These are phyloP conservation scores for Coccinonectria pachysandricola DNA, from an alignment of 2,329 filamentous ascomycete species.

Conservation along the genomic window DNA sequence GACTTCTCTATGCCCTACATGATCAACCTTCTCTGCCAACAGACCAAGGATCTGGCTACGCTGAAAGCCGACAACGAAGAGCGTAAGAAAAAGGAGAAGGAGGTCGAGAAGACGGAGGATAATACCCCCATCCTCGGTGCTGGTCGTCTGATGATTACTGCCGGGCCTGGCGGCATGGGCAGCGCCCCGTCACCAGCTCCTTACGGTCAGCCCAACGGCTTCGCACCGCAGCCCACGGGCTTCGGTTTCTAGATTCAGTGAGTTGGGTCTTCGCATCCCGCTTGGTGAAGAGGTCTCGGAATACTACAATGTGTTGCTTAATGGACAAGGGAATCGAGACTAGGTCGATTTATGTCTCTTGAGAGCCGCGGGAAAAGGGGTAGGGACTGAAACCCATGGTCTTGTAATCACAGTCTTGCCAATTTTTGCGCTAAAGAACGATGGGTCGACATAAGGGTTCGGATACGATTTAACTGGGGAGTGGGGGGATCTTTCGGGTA, in stretches of 20 bases:
- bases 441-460: too few species aligned
- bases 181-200: slow-evolving; percentile 49
- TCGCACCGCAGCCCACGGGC: slow-evolving; percentile 80
- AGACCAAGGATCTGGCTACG: slow-evolving; percentile 71
- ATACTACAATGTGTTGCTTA: too few species aligned
- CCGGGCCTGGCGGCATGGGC: slow-evolving; percentile 54
- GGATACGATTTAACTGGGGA: too few species aligned
- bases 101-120: slow-evolving; percentile 76
- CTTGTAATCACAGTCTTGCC: slow-evolving; percentile 22
- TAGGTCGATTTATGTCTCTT: too few species aligned
- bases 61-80: slow-evolving; percentile 96
- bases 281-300: too few species aligned
- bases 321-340: too few species aligned
- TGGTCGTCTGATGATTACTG: slow-evolving; percentile 88
- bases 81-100: slow-evolving; percentile 66
- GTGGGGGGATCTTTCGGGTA: slow-evolving; percentile 15
- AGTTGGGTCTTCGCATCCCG: slow-evolving; percentile 17
- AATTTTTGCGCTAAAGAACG: too few species aligned
- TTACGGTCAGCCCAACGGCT: slow-evolving; percentile 72
- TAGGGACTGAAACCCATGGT: too few species aligned
- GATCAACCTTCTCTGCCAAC: slow-evolving; percentile 94
- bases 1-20: slow-evolving; percentile 99
- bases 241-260: slow-evolving; percentile 47
- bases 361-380: too few species aligned
- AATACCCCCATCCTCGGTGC: slow-evolving; percentile 87